phyloP scores from a whole-genome alignment of 164 flowering plant genomes.

The Akebia trifoliata region DNA sequence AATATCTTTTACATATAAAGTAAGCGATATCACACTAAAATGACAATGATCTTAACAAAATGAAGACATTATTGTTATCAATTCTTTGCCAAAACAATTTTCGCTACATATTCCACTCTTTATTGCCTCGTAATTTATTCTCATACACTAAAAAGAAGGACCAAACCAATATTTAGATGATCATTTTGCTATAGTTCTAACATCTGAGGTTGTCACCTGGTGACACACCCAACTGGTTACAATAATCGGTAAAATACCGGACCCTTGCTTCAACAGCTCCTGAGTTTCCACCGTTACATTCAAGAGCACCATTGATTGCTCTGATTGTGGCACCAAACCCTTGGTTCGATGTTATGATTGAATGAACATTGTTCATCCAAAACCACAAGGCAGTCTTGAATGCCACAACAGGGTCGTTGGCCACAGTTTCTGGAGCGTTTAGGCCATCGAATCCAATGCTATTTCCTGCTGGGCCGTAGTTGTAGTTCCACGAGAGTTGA shows the following conservation, averaged over 20 bases:
- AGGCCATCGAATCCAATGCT: constrained; percentile 36
- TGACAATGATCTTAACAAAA: no score
- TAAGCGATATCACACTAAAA: no score
- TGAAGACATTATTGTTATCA: no score
- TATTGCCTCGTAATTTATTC: no score
- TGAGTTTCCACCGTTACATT: constrained; percentile 24
- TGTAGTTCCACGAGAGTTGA: constrained; percentile 37
- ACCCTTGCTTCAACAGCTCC: constrained; percentile 19
- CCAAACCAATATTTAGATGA: no score
- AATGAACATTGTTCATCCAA: constrained; percentile 38
- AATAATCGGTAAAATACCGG: constrained; percentile 23
- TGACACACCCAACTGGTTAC: constrained; percentile 25
- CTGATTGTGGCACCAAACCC: constrained; percentile 40
- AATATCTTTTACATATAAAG: no score
- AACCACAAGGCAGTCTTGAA: constrained; percentile 41
- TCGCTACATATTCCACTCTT: no score
- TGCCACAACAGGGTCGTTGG: constrained; percentile 18
- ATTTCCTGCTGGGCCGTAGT: constrained; percentile 33
- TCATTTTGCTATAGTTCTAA: no score
- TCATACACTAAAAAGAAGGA: no score
- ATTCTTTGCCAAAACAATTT: no score
- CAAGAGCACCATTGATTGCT: constrained; percentile 30
- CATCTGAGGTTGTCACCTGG: constrained; percentile 33
- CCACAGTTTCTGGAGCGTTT: constrained; percentile 31
- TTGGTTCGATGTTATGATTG: constrained; percentile 22